These are phyloP conservation scores for Wickerhamiella spandovensis DNA, from an alignment of 805 yeast genomes.

Conservation along the genomic window DNA sequence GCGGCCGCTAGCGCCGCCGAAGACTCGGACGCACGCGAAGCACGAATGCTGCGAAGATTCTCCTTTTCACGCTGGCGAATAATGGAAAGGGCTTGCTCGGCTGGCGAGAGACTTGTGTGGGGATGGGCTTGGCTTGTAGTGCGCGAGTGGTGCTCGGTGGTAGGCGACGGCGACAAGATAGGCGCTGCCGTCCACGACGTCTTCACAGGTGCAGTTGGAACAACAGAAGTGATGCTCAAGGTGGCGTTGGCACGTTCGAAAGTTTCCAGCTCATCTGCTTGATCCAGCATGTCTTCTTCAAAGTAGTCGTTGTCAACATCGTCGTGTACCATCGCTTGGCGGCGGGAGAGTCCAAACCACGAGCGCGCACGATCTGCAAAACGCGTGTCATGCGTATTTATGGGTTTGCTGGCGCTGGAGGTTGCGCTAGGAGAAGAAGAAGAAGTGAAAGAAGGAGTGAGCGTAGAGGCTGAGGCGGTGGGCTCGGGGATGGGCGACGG, in stretches of 20 bases:
- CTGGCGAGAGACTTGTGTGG: conserved; percentile 7
- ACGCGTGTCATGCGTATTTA: background rate
- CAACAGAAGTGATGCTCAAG: background rate
- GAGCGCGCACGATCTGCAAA: background rate
- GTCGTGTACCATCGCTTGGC: background rate
- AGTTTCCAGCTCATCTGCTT: background rate
- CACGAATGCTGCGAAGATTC: conserved; percentile 12
- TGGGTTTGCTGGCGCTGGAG: background rate
- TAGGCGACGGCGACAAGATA: background rate
- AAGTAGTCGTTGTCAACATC: background rate
- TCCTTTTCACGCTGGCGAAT: conserved; percentile 9
- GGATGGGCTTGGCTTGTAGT: too few relatives aligned
- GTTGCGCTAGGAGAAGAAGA: background rate
- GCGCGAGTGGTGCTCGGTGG: too few relatives aligned
- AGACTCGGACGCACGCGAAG: conserved; percentile 8
- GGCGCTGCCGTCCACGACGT: background rate
- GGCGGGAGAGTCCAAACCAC: background rate
- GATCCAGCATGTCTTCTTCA: background rate
- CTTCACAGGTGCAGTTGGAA: background rate
- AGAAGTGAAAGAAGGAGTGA: background rate
- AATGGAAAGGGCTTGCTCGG: conserved; percentile 10
- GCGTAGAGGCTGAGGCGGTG: background rate
- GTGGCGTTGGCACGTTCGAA: background rate
- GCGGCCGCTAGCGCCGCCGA: conserved; percentile 1
- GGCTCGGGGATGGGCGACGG: background rate